phyloP scores from a whole-genome alignment of 2,329 filamentous ascomycete species.

The Cladosporium sp. region DNA sequence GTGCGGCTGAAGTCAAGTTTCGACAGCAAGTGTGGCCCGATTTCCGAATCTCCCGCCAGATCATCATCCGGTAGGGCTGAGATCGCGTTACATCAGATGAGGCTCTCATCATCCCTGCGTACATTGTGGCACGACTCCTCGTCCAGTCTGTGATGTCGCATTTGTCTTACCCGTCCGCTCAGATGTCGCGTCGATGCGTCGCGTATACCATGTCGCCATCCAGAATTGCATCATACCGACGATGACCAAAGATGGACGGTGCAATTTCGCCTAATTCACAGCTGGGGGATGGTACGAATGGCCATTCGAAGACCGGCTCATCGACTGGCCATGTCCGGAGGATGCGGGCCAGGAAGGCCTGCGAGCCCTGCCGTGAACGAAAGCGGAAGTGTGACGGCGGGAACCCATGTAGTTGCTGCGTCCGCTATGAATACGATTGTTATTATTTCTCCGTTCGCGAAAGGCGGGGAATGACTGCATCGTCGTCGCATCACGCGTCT shows the following conservation, averaged over 20 bases:
- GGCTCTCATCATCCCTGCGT: background rate
- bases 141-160: slow-evolving; percentile 3
- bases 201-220: background rate
- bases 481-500: slow-evolving; percentile 20
- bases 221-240: background rate
- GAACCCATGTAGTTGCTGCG: slow-evolving; percentile 45
- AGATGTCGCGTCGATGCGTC: too few relatives aligned
- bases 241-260: background rate
- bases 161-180: background rate
- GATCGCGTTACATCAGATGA: background rate
- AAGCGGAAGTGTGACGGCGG: slow-evolving; percentile 50
- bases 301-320: background rate
- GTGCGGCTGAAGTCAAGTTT: too few relatives aligned
- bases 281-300: background rate
- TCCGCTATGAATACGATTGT: slow-evolving; percentile 47
- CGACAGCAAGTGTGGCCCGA: too few relatives aligned
- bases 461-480: slow-evolving; percentile 20
- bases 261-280: slow-evolving; percentile 1
- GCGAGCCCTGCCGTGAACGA: slow-evolving; percentile 44
- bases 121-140: background rate
- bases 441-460: slow-evolving; percentile 33
- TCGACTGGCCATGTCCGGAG: slow-evolving; percentile 7
- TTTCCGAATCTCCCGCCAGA: too few relatives aligned
- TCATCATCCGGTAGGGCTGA: too few relatives aligned
- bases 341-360: slow-evolving; percentile 12